phyloP scores from a whole-genome alignment of 768 basidiomycete species.

The Clitopilus hobsonii region DNA sequence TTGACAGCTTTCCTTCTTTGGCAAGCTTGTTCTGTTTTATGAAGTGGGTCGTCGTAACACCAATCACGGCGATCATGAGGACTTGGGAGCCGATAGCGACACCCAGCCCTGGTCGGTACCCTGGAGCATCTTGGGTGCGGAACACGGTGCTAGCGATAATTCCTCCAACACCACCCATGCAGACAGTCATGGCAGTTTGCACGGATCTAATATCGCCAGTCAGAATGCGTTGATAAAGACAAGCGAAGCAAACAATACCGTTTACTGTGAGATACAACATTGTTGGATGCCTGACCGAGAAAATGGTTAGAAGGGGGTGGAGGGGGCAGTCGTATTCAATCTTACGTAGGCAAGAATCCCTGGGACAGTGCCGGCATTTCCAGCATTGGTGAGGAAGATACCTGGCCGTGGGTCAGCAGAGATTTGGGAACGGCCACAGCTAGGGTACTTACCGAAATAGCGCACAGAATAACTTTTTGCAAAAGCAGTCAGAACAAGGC shows the following conservation, averaged over 20 bases:
- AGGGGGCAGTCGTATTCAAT: background rate
- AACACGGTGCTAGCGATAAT: slow-evolving; percentile 38
- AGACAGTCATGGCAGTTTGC: slow-evolving; percentile 34
- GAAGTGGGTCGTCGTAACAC: slow-evolving; percentile 29
- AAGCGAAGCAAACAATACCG: slow-evolving; percentile 16
- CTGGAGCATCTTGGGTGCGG: slow-evolving; percentile 36
- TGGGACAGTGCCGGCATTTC: slow-evolving; percentile 38
- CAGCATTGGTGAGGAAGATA: slow-evolving; percentile 38
- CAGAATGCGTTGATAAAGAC: background rate
- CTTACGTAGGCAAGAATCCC: slow-evolving; percentile 38
- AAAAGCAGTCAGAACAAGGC: slow-evolving; percentile 33
- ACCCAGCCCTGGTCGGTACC: slow-evolving; percentile 41
- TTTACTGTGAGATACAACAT: slow-evolving; percentile 45
- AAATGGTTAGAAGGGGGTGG: background rate
- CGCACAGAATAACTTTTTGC: slow-evolving; percentile 29
- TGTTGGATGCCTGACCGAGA: slow-evolving; percentile 33
- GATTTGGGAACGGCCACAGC: no score
- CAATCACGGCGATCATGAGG: slow-evolving; percentile 29
- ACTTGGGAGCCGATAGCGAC: slow-evolving; percentile 36
- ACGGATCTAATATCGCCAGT: slow-evolving; percentile 19
- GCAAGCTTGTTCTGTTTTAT: slow-evolving; percentile 29
- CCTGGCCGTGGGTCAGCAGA: slow-evolving; percentile 20
- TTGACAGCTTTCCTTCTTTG: slow-evolving; percentile 25
- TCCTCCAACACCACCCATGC: slow-evolving; percentile 38
- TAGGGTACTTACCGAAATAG: slow-evolving; percentile 34